These are phyloP conservation scores for Haplosporangium sp. DNA, from an alignment of 371 early-diverging fungal genomes.

Conservation along the genomic window DNA sequence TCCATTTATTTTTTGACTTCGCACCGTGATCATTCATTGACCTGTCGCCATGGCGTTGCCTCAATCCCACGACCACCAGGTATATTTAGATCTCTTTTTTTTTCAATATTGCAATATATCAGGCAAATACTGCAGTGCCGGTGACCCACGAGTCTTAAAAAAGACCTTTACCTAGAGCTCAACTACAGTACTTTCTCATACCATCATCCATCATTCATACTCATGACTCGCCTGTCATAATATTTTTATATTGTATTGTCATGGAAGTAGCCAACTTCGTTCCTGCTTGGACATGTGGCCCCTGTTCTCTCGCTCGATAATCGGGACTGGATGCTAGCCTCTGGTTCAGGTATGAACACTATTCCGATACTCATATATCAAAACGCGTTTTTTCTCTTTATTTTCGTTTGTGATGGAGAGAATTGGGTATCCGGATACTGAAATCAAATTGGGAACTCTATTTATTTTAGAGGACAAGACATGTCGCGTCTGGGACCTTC, in stretches of 20 bases:
- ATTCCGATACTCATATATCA: neutral
- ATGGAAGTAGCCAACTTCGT: constrained; percentile 21
- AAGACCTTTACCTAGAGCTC: too few species aligned
- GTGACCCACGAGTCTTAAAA: too few species aligned
- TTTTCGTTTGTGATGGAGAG: too few species aligned
- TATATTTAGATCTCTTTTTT: too few species aligned
- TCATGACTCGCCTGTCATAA: neutral
- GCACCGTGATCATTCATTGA: too few species aligned
- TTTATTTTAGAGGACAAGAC: constrained; percentile 41
- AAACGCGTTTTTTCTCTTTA: neutral
- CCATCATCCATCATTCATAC: neutral
- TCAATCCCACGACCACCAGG: too few species aligned
- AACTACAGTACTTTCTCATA: too few species aligned
- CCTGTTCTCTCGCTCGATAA: constrained; percentile 35
- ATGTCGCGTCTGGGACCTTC: constrained; percentile 53
- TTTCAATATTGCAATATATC: too few species aligned
- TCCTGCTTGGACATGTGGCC: constrained; percentile 44
- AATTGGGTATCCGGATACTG: neutral
- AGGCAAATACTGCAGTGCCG: too few species aligned
- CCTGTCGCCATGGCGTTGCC: too few species aligned
- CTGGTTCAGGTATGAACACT: constrained; percentile 40
- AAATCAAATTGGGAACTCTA: neutral
- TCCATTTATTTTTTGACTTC: too few species aligned
- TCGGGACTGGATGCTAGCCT: constrained; percentile 49
- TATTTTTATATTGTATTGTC: neutral